Evolutionary conservation across 2,329 filamentous ascomycete species (phyloP).

Genomic region (Trichoderma sp.): DNA sequence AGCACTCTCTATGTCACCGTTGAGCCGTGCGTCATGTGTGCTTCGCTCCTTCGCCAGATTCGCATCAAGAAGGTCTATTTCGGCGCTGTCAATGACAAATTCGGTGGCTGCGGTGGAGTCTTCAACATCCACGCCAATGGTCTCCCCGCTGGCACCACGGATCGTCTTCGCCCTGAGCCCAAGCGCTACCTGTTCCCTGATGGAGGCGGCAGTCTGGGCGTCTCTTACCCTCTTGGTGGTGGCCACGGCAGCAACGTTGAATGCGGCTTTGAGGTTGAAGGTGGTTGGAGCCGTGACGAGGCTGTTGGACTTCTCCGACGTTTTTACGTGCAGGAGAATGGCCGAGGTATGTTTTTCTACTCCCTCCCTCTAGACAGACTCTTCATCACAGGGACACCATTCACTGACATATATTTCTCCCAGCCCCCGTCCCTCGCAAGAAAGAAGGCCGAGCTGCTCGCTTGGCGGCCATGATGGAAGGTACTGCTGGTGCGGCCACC

Average conservation of each 20-base stretch:
- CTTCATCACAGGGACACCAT: neutral
- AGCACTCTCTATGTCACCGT: conserved; percentile 91
- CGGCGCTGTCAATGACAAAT: conserved; percentile 93
- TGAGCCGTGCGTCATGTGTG: conserved; percentile 99
- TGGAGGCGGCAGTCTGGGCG: conserved; percentile 41
- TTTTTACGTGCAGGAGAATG: conserved; percentile 98
- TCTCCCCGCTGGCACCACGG: conserved; percentile 44
- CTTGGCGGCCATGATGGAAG: conserved; percentile 55
- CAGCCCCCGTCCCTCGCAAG: conserved; percentile 55
- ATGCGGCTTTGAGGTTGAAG: conserved; percentile 76
- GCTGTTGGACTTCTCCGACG: conserved; percentile 88
- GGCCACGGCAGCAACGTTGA: conserved; percentile 72
- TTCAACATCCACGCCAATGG: conserved; percentile 77
- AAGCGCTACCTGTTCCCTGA: conserved; percentile 42
- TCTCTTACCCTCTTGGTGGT: conserved; percentile 42
- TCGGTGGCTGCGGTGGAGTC: conserved; percentile 93
- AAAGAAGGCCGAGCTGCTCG: conserved; percentile 58
- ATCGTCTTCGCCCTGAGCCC: conserved; percentile 44
- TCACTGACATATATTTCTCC: conserved; percentile 27
- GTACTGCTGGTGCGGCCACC: conserved; percentile 25
- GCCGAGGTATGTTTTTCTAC: conserved; percentile 63
- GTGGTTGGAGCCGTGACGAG: conserved; percentile 86
- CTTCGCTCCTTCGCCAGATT: conserved; percentile 85
- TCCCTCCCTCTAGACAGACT: neutral
- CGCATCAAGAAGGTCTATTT: conserved; percentile 89